phyloP scores from a whole-genome alignment of 2,329 filamentous ascomycete species.

The Lomentospora prolificans region DNA sequence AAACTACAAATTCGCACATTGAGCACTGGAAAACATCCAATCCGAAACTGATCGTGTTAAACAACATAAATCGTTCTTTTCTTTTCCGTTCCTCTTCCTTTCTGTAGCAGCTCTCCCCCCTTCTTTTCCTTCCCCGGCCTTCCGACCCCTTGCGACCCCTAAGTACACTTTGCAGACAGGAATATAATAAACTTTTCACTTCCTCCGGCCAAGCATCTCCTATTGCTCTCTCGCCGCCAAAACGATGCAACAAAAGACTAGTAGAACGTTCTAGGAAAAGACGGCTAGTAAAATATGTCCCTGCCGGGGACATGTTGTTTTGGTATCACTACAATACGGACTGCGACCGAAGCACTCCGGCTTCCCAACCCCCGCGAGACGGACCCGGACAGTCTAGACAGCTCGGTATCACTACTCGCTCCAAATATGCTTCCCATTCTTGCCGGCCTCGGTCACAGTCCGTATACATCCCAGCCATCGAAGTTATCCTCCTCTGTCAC shows the following conservation, averaged over 20 bases:
- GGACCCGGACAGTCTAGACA: not conserved
- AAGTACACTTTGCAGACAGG: not conserved
- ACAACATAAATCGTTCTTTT: too few species aligned
- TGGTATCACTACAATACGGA: conserved; percentile 3
- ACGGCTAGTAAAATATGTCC: too few species aligned
- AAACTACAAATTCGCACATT: too few species aligned
- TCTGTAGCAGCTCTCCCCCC: not conserved
- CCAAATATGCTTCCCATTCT: not conserved
- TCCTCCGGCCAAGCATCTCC: not conserved
- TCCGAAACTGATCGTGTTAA: too few species aligned
- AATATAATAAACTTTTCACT: not conserved
- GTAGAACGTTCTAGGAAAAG: not conserved
- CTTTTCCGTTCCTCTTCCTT: too few species aligned
- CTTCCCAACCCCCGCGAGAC: not conserved
- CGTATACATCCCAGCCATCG: conserved; percentile 60
- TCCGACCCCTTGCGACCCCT: not conserved
- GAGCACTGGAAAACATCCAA: too few species aligned
- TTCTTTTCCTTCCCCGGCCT: not conserved
- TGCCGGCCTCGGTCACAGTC: conserved; percentile 30
- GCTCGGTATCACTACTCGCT: not conserved
- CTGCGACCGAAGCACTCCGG: not conserved
- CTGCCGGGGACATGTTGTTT: too few species aligned
- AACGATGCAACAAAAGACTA: not conserved
- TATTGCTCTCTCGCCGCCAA: not conserved
- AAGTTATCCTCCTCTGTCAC: conserved; percentile 25